Evolutionary conservation across 257 asterid genomes (phyloP).

Genomic region (Salvia splendens): DNA sequence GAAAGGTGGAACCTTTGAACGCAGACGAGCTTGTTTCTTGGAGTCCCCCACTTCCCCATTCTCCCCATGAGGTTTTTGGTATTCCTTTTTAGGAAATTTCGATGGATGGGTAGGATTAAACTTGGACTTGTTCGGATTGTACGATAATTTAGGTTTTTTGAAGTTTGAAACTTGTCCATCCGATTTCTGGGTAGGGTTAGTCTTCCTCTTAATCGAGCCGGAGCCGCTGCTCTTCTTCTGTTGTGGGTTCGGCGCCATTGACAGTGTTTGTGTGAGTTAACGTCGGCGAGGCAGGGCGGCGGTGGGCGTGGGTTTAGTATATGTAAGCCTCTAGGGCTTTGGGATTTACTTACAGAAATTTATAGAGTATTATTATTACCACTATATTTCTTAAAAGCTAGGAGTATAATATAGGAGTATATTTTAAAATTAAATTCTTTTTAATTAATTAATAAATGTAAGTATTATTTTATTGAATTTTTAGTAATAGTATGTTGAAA

Average conservation of each 20-base stretch:
- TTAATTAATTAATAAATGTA: no score
- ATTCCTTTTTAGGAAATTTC: constrained; percentile 33
- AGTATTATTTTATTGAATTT: no score
- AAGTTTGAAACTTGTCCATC: constrained; percentile 33
- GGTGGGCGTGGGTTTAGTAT: no score
- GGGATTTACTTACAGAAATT: no score
- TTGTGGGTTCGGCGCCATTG: constrained; percentile 69
- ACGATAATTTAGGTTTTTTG: constrained; percentile 45
- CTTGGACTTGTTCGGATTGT: constrained; percentile 42
- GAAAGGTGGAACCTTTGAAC: constrained; percentile 58
- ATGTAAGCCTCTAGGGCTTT: no score
- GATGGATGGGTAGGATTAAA: constrained; percentile 43
- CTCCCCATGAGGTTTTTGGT: constrained; percentile 34
- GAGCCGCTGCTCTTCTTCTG: constrained; percentile 43
- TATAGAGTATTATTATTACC: no score
- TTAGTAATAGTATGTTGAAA: no score
- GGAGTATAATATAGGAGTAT: no score
- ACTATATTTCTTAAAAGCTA: no score
- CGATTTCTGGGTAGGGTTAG: constrained; percentile 38
- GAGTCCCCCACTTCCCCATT: constrained; percentile 42
- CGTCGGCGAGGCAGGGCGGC: not conserved
- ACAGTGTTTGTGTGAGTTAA: constrained; percentile 27
- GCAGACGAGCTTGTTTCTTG: constrained; percentile 61
- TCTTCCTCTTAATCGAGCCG: constrained; percentile 67
- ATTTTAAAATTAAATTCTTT: no score